Evolutionary conservation across 345 rosid genomes (phyloP), one percentile per base, ranked within the genome.

Genomic region (Arabis alpina): DNA sequence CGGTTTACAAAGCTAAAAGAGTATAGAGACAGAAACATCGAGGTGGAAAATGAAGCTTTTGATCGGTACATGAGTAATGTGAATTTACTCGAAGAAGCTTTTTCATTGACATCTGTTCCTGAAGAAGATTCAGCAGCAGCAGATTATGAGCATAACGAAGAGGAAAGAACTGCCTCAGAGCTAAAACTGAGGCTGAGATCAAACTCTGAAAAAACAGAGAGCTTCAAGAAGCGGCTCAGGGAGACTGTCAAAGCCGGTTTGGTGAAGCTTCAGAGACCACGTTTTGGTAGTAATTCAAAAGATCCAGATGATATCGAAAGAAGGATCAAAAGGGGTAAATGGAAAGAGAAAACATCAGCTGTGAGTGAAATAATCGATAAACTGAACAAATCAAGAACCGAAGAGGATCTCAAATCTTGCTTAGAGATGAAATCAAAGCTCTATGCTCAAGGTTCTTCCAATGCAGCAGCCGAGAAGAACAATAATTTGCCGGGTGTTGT

Each of bases 1-100:
- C 85, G 99, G 80, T 91, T 91, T 82, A 77, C 82, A 30, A 94
- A 84, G 86, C 74, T 94, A 51, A 89, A 88, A 82, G 92, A 94
- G 71, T 83, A 72, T 74, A 84, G 57, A 76, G 92, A 89, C 32
- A 78, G 86, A 70, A 87, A 85, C 75, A 78, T 91, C 24, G 92
- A 84, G 77, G 83, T 81, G 11, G 98, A 91, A 81, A 89, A 87
- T 39, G 93, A 89, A 73, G 89, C 93, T 42, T 94, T 92, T 77
- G 93, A 88, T 63, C 85, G 85, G 70, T 94, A 92, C 68, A 81
- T 88, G 91, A 83, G 78, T 66, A 88, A 89, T 76, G 79, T 83
- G 69, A 74, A 77, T 77, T 80, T 88, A 65, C 87, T 92, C 10
- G 95, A 89, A 78, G 99, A 94, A 76, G 85, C 87, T 23, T 82